Evolutionary conservation across 2,329 filamentous ascomycete species (phyloP).

Genomic region (Fusarium sp.): DNA sequence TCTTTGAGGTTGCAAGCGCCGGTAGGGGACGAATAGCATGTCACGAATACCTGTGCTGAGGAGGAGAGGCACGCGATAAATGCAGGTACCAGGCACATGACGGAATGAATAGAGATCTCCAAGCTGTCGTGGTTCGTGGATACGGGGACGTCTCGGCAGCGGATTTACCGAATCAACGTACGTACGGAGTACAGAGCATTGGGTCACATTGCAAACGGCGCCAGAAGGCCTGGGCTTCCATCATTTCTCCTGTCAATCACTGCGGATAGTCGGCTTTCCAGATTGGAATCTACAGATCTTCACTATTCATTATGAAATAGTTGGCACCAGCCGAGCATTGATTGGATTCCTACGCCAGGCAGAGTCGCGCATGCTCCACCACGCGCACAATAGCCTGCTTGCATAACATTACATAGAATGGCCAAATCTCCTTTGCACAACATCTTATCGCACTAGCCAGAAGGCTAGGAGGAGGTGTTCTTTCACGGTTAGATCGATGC

Average conservation of each 20-base stretch:
- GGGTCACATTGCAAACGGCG: slow-evolving; percentile 29
- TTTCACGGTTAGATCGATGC: slow-evolving; percentile 21
- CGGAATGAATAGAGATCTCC: slow-evolving; percentile 42
- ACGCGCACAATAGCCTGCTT: slow-evolving; percentile 21
- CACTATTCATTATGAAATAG: slow-evolving; percentile 25
- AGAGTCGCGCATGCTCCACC: slow-evolving; percentile 34
- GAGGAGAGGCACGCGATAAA: slow-evolving; percentile 28
- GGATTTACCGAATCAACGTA: slow-evolving; percentile 15
- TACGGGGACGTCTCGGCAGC: slow-evolving; percentile 17
- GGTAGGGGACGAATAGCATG: slow-evolving; percentile 31
- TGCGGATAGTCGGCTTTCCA: slow-evolving; percentile 22
- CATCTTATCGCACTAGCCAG: slow-evolving; percentile 24
- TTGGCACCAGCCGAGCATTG: slow-evolving; percentile 18
- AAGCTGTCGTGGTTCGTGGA: slow-evolving; percentile 21
- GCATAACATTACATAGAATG: slow-evolving; percentile 32
- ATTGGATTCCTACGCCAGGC: slow-evolving; percentile 41
- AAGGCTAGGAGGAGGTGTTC: slow-evolving; percentile 17
- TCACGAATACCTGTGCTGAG: slow-evolving; percentile 38
- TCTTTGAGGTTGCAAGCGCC: slow-evolving; percentile 24
- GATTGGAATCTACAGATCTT: slow-evolving; percentile 44
- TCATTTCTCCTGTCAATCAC: slow-evolving; percentile 42
- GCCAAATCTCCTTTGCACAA: slow-evolving; percentile 28
- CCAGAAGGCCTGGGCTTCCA: slow-evolving; percentile 41
- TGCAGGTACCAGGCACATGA: slow-evolving; percentile 44
- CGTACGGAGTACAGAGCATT: slow-evolving; percentile 7